Evolutionary conservation across 2,329 filamentous ascomycete species (phyloP), one percentile per base, ranked within the genome.

Genomic region (Nannizzia gypsea): DNA sequence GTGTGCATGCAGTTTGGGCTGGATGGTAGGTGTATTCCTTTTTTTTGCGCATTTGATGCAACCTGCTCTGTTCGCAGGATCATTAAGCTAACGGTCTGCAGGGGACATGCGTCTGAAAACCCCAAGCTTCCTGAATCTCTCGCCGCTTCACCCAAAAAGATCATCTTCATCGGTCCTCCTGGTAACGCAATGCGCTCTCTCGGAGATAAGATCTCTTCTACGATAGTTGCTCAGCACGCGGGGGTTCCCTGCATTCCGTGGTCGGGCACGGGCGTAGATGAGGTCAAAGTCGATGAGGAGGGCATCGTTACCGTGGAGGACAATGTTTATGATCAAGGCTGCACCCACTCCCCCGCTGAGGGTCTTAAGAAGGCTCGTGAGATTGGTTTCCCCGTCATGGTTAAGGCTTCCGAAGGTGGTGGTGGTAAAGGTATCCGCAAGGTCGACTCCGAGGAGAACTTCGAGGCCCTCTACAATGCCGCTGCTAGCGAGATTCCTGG

Each of bases 391-490:
- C 93, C 93, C 15, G 88, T 99, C 80, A 99, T 99, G 93, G 90
- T 99, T 74, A 99, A 99, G 81, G 93, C 93, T n/a, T 97, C 93
- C 2, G 93, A 99, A 80, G 93, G 93, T 78, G 93, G 93, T 78
- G 93, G 93, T 78, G 93, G 93, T 73, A 99, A 99, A 81, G 93
- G 93, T 82, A 99, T 99, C 72, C 90, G 95, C 73, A 96, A 97
- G 78, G 93, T 93, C 66, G 81, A 89, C 63, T 80, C 80, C 63
- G 91, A 96, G 73, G 87, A 92, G 46, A 85, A 88, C 64, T 99
- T 99, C 69, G 81, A 87, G 71, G 80, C 81, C 67, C 80, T 97
- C 52, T 99, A 97, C 82, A 93, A 95, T 76, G 93, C 92, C 52
- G 93, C 95, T 22, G 91, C 93, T 3, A 95, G 87, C 74, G 95